A percentile compares a stretch with the other conserved stretches of the same genome.
Conservation (phyloP, 2,329 filamentous ascomycete species). For the Neonectria hederae region DNA sequence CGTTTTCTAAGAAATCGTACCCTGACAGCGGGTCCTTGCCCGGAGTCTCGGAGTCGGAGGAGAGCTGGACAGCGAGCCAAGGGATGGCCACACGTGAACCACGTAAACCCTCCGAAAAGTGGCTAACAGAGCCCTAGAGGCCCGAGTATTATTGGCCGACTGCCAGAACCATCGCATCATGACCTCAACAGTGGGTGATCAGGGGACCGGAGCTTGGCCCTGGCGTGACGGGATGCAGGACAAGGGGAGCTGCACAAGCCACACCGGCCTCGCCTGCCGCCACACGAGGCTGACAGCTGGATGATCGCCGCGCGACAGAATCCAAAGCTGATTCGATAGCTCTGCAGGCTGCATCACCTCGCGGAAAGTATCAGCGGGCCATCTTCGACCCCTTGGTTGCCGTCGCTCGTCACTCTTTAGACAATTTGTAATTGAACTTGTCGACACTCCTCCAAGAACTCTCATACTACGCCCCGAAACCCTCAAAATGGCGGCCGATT, state of each 20-base stretch:
- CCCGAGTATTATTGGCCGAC: slow-evolving; percentile 6
- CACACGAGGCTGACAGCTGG: slow-evolving; percentile 39
- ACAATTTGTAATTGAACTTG: neutral
- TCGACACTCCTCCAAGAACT: neutral
- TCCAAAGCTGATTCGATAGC: slow-evolving; percentile 13
- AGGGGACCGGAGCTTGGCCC: neutral
- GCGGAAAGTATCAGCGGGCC: neutral
- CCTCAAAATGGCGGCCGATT: slow-evolving; percentile 41
- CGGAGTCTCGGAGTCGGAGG: neutral
- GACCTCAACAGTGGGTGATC: slow-evolving; percentile 31
- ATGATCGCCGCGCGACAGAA: slow-evolving; percentile 4
- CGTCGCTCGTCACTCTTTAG: neutral
- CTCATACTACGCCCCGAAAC: neutral
- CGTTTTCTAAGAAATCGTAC: neutral
- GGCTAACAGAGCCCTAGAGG: neutral
- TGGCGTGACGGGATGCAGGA: neutral
- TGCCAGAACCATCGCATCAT: slow-evolving; percentile 22
- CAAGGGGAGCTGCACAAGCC: slow-evolving; percentile 20
- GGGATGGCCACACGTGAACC: neutral
- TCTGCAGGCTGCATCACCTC: slow-evolving; percentile 1
- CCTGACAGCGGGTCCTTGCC: neutral
- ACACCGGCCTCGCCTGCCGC: slow-evolving; percentile 30
- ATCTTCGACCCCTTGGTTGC: neutral
- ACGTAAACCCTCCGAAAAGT: slow-evolving; percentile 5
- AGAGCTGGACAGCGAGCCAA: slow-evolving; percentile 6